Percentiles rank a stretch among this genome's conserved stretches.
These are phyloP conservation scores for Nemania serpens DNA, from an alignment of 2,329 filamentous ascomycete species.

Conservation along the genomic window DNA sequence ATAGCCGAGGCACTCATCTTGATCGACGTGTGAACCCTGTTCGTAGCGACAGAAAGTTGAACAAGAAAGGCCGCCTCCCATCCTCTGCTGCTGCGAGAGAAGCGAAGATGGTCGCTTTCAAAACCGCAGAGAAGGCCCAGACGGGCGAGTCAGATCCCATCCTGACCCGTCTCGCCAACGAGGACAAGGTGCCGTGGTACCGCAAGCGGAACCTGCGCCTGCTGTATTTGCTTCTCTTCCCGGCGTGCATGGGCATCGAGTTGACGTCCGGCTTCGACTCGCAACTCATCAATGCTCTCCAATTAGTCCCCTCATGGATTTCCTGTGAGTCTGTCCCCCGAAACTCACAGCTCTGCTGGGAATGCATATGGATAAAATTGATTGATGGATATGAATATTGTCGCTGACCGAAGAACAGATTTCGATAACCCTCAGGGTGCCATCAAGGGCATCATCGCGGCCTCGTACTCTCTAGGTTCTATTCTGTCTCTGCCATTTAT, in stretches of 20 bases:
- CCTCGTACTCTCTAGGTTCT: slow-evolving; percentile 64
- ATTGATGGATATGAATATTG: background rate
- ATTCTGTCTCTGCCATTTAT: slow-evolving; percentile 63
- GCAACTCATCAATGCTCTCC: slow-evolving; percentile 52
- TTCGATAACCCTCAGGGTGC: slow-evolving; percentile 52
- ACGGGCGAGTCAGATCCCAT: slow-evolving; percentile 43
- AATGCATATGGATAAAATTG: too few species aligned
- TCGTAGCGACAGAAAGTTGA: background rate
- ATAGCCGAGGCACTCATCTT: background rate
- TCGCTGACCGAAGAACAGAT: slow-evolving; percentile 37
- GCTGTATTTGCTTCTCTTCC: slow-evolving; percentile 63
- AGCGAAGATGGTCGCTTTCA: slow-evolving; percentile 31
- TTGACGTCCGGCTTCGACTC: slow-evolving; percentile 52
- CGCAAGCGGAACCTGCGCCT: slow-evolving; percentile 62
- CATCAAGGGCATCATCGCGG: slow-evolving; percentile 59
- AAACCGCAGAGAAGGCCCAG: slow-evolving; percentile 26
- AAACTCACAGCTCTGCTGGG: background rate
- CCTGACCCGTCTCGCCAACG: slow-evolving; percentile 44
- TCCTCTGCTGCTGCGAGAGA: background rate
- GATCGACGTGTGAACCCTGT: background rate
- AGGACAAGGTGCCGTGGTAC: slow-evolving; percentile 56
- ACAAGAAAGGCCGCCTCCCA: background rate
- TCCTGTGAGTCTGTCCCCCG: slow-evolving; percentile 39
- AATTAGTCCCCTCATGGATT: slow-evolving; percentile 46
- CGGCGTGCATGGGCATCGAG: slow-evolving; percentile 66